phyloP scores from a whole-genome alignment of 1,284 basidiomycete genomes.

The Rhizoctonia solani region DNA sequence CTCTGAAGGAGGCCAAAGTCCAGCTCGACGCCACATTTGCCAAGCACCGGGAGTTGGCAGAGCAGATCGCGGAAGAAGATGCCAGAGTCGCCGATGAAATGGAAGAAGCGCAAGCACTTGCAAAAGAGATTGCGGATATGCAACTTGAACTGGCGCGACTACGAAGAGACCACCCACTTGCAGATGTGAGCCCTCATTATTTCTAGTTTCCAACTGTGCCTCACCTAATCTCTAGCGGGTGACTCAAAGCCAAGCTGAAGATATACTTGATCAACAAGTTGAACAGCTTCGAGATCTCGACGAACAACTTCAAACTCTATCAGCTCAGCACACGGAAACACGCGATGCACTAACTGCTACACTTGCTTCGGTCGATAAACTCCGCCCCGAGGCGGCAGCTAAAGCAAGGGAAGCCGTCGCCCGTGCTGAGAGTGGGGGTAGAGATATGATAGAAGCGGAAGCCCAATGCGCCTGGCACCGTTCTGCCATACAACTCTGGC shows the following conservation, averaged over 20 bases:
- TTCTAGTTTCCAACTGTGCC: neutral
- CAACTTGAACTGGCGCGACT: constrained; percentile 21
- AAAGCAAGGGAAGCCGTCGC: constrained; percentile 19
- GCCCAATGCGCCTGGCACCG: constrained; percentile 30
- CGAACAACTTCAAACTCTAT: constrained; percentile 21
- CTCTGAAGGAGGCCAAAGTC: constrained; percentile 26
- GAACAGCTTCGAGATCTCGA: constrained; percentile 14
- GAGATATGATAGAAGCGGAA: constrained; percentile 13
- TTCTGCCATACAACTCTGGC: constrained; percentile 27
- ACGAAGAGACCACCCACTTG: constrained; percentile 17
- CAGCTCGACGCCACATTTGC: constrained; percentile 18
- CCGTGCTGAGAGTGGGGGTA: constrained; percentile 11
- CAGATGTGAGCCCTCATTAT: neutral
- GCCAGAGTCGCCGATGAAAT: constrained; percentile 10
- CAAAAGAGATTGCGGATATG: constrained; percentile 31
- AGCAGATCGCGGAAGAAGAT: constrained; percentile 20
- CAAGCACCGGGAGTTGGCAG: constrained; percentile 9
- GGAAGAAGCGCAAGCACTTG: constrained; percentile 14
- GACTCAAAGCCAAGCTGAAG: constrained; percentile 22
- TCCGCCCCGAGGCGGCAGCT: constrained; percentile 22
- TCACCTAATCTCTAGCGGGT: neutral
- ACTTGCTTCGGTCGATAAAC: constrained; percentile 20
- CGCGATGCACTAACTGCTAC: constrained; percentile 22
- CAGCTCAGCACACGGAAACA: constrained; percentile 7
- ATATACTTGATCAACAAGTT: constrained; percentile 22